phyloP scores from a whole-genome alignment of 371 early-diverging fungal species.

The Encephalitozoon romaleae region DNA sequence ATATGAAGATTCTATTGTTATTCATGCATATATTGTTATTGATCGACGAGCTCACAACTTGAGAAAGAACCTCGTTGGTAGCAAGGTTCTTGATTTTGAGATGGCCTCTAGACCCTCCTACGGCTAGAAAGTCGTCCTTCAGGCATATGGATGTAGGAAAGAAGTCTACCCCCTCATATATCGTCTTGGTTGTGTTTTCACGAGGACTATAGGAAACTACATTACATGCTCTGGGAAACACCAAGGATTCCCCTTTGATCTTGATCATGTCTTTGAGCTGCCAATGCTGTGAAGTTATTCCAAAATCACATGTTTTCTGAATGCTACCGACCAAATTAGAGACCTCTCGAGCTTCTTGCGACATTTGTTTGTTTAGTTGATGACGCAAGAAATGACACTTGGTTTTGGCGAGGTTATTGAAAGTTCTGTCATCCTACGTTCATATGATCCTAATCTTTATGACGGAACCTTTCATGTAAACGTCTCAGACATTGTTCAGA shows the following conservation, averaged over 20 bases:
- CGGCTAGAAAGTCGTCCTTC: conserved; percentile 68
- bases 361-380: background rate
- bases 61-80: conserved; percentile 64
- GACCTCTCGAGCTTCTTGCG: conserved; percentile 3
- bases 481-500: background rate
- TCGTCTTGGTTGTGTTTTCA: conserved; percentile 64
- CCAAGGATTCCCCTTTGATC: conserved; percentile 27
- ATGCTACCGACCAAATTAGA: conserved; percentile 17
- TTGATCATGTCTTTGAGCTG: conserved; percentile 73
- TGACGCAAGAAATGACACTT: background rate
- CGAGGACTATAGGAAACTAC: conserved; percentile 65
- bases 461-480: background rate
- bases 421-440: too few species aligned
- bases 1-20: conserved; percentile 66
- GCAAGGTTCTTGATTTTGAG: conserved; percentile 68
- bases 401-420: background rate
- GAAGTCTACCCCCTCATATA: conserved; percentile 67
- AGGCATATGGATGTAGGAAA: conserved; percentile 70
- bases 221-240: conserved; percentile 63
- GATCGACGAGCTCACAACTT: conserved; percentile 72
- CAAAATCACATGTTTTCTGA: conserved; percentile 40
- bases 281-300: conserved; percentile 64
- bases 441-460: background rate
- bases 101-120: conserved; percentile 77
- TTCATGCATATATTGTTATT: conserved; percentile 70